phyloP scores from a whole-genome alignment of 805 yeast species.

The Candida ortonii region DNA sequence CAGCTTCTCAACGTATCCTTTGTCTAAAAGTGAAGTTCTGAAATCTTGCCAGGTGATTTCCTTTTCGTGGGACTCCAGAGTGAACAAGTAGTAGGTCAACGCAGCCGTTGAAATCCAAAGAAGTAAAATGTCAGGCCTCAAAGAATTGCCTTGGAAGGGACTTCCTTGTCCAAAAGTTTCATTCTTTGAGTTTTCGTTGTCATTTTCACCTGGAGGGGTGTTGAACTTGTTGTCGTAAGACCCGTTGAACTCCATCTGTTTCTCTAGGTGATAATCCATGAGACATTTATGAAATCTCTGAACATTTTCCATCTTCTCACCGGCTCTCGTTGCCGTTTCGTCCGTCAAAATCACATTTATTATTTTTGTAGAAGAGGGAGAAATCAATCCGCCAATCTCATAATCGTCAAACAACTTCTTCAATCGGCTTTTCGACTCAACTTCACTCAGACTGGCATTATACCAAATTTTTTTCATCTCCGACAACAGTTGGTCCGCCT shows the following conservation, averaged over 20 bases:
- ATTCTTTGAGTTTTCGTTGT: conserved; percentile 1
- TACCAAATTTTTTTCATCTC: conserved; percentile 29
- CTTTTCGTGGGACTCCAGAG: conserved; percentile 24
- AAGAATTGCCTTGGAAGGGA: conserved; percentile 11
- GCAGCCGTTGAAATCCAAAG: conserved; percentile 22
- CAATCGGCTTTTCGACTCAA: conserved; percentile 12
- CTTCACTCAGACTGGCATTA: conserved; percentile 20
- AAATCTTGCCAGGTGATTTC: conserved; percentile 65
- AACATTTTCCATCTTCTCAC: conserved; percentile 31
- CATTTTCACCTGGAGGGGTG: conserved; percentile 17
- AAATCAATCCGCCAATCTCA: conserved; percentile 32
- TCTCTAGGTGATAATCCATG: conserved; percentile 30
- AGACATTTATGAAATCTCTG: conserved; percentile 30
- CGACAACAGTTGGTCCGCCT: conserved; percentile 22
- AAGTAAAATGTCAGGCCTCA: conserved; percentile 21
- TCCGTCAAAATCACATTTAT: conserved; percentile 28
- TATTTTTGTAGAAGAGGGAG: conserved; percentile 29
- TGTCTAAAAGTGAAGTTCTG: conserved; percentile 71
- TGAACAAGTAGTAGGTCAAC: conserved; percentile 17
- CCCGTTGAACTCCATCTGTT: conserved; percentile 25
- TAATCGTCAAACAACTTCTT: conserved; percentile 26
- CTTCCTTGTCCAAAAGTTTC: conserved; percentile 5
- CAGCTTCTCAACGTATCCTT: conserved; percentile 72
- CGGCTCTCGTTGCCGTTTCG: conserved; percentile 21
- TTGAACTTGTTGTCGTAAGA: conserved; percentile 23